Conservation (phyloP, 768 basidiomycete genomes). For the Termitomyces sp. region DNA sequence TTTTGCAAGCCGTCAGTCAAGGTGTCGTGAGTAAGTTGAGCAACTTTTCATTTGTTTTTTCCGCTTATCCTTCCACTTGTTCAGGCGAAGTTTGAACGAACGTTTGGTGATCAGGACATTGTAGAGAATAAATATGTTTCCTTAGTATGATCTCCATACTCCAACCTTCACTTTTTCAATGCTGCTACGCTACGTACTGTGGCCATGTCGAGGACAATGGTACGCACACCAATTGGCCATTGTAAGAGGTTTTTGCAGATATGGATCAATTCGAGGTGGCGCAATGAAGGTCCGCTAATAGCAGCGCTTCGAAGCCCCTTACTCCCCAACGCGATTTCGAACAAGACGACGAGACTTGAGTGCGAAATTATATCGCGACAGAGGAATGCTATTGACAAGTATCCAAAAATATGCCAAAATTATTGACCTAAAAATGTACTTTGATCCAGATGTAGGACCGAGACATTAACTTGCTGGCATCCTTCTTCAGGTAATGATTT, state of each 20-base stretch:
- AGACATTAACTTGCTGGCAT: background rate
- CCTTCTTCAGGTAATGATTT: too few relatives aligned
- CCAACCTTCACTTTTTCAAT: background rate
- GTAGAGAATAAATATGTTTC: background rate
- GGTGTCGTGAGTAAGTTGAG: background rate
- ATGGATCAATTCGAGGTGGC: background rate
- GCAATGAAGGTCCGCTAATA: background rate
- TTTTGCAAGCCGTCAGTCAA: background rate
- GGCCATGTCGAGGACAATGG: background rate
- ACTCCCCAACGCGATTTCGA: background rate
- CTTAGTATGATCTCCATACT: background rate
- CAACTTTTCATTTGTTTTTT: background rate
- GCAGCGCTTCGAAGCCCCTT: background rate
- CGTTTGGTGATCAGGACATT: background rate
- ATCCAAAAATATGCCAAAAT: too few relatives aligned
- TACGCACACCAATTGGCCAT: background rate
- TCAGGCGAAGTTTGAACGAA: background rate
- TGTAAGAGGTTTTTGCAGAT: background rate
- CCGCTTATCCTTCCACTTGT: too few relatives aligned
- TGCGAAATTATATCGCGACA: background rate
- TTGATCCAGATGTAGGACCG: too few relatives aligned
- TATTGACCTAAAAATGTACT: background rate
- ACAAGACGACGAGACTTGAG: background rate
- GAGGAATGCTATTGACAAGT: too few relatives aligned
- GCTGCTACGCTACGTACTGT: background rate